Conservation (phyloP, 106 monocot genomes). For the Alisma plantagoaquatica region DNA sequence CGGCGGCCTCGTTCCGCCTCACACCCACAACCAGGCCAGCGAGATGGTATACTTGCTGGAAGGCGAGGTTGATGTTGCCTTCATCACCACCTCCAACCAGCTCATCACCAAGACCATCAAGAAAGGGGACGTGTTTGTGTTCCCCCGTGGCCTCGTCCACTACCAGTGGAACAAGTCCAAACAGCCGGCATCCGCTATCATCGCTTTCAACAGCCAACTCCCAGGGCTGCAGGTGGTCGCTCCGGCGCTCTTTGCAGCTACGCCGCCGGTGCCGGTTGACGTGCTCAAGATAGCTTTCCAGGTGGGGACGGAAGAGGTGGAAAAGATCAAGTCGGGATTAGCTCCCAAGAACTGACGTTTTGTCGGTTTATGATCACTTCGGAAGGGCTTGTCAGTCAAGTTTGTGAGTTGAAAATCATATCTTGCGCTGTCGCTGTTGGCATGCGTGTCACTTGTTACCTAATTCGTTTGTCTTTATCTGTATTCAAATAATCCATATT, state of each 20-base stretch:
- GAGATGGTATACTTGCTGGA: slow-evolving; percentile 13
- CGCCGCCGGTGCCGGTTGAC: slow-evolving; percentile 5
- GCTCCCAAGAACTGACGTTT: slow-evolving; percentile 10
- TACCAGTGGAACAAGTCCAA: slow-evolving; percentile 10
- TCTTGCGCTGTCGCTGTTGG: too few species aligned
- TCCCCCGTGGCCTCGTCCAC: slow-evolving; percentile 13
- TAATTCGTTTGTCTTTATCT: too few species aligned
- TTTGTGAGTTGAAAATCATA: too few species aligned
- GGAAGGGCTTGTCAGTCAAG: too few species aligned
- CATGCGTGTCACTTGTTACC: too few species aligned
- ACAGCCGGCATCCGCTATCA: slow-evolving; percentile 5
- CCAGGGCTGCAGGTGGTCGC: slow-evolving; percentile 5
- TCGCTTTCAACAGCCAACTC: slow-evolving; percentile 15
- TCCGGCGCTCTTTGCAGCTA: neutral
- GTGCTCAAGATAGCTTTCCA: slow-evolving; percentile 9
- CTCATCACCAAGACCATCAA: too few species aligned
- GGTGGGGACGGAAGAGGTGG: slow-evolving; percentile 6
- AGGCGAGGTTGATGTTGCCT: slow-evolving; percentile 11
- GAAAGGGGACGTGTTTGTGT: slow-evolving; percentile 3
- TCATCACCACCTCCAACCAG: slow-evolving; percentile 14
- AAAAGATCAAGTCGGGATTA: slow-evolving; percentile 7
- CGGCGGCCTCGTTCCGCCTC: slow-evolving; percentile 10
- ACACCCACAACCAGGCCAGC: slow-evolving; percentile 11
- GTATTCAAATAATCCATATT: too few species aligned
- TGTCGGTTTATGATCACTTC: too few species aligned